Evolutionary conservation across 495 filamentous ascomycete genomes (phyloP).

Genomic region (Pyrenula aspistea): DNA sequence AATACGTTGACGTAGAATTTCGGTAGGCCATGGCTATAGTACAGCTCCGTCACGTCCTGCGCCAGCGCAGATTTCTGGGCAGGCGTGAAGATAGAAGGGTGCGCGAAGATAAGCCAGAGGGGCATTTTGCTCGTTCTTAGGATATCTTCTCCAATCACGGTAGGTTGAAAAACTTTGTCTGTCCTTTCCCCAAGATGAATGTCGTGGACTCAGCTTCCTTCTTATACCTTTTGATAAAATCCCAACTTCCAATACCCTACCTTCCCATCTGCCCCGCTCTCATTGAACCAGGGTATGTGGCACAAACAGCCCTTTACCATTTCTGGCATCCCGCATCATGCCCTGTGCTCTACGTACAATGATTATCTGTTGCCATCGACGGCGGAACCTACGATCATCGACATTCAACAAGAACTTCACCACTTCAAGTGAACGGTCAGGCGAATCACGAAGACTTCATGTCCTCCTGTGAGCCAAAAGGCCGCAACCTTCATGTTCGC

Average conservation of each 20-base stretch:
- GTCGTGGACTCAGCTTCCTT: not conserved
- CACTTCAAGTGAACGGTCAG: too few species aligned
- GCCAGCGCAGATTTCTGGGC: slow-evolving; percentile 9
- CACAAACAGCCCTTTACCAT: too few species aligned
- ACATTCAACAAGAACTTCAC: too few species aligned
- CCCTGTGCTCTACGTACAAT: too few species aligned
- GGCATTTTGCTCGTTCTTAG: slow-evolving; percentile 4
- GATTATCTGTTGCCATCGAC: too few species aligned
- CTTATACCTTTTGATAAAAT: not conserved
- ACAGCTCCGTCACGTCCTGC: slow-evolving; percentile 7
- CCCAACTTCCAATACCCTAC: not conserved
- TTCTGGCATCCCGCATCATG: too few species aligned
- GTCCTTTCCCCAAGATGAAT: not conserved
- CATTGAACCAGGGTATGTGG: too few species aligned
- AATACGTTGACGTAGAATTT: slow-evolving; percentile 13
- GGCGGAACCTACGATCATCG: too few species aligned
- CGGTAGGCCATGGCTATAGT: slow-evolving; percentile 12
- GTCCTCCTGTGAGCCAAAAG: too few species aligned
- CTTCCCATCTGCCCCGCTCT: not conserved
- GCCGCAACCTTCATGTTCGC: too few species aligned
- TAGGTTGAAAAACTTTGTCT: not conserved
- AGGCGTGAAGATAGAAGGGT: slow-evolving; percentile 2
- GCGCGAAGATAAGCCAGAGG: slow-evolving; percentile 4
- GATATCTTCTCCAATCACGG: not conserved
- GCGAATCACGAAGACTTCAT: too few species aligned